Conservation (phyloP, 495 filamentous ascomycete species). For the Xeromyces bisporus region DNA sequence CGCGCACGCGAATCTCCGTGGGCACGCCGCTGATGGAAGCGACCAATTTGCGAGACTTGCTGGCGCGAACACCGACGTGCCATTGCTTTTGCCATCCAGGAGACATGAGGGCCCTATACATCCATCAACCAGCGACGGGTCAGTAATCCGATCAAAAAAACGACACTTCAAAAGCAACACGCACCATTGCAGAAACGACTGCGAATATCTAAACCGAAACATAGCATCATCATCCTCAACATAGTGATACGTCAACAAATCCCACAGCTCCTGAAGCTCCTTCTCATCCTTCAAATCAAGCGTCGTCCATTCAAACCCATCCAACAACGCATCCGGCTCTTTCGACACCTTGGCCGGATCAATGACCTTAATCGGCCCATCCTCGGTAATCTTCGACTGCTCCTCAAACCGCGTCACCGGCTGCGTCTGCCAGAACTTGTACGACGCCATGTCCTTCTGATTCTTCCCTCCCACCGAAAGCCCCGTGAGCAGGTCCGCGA, state of each 20-base stretch:
- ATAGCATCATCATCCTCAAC: slow-evolving; percentile 93
- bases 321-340: slow-evolving; percentile 44
- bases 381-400: slow-evolving; percentile 23
- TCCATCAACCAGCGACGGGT: slow-evolving; percentile 1
- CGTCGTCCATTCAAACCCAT: slow-evolving; percentile 85
- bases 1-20: slow-evolving; percentile 60
- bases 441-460: slow-evolving; percentile 84
- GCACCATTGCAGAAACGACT: slow-evolving; percentile 75
- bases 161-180: slow-evolving; percentile 6
- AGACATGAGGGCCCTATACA: slow-evolving; percentile 65
- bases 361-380: slow-evolving; percentile 48
- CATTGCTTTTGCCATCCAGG: slow-evolving; percentile 93
- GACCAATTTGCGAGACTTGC: slow-evolving; percentile 62
- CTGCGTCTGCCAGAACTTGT: slow-evolving; percentile 98
- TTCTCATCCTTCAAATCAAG: slow-evolving; percentile 60
- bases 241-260: slow-evolving; percentile 78
- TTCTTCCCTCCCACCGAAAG: slow-evolving; percentile 62
- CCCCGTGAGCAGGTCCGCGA: slow-evolving; percentile 71
- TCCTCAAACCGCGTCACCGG: slow-evolving; percentile 75
- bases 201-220: slow-evolving; percentile 93
- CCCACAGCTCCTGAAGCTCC: slow-evolving; percentile 69
- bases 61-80: slow-evolving; percentile 82
- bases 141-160: neutral
- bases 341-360: slow-evolving; percentile 59
- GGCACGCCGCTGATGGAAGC: slow-evolving; percentile 92